These are phyloP conservation scores for Paramecium octaurelia DNA, from an alignment of 73 alveolate species.

Conservation along the genomic window DNA sequence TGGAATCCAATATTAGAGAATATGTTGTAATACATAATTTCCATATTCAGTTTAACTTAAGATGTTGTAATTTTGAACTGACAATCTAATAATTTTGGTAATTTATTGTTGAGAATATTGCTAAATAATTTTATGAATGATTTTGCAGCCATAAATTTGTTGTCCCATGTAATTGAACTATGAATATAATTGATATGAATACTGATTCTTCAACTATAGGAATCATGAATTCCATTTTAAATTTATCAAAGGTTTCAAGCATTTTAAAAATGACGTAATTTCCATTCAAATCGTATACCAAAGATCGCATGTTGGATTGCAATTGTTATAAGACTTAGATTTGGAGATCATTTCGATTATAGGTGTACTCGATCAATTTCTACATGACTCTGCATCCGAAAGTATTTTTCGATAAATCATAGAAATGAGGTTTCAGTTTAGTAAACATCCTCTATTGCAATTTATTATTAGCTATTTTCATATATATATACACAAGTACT, in stretches of 20 bases:
- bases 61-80: neutral
- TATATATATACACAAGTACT: neutral
- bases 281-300: neutral
- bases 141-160: slow-evolving; percentile 20
- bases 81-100: neutral
- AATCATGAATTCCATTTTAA: neutral
- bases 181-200: neutral
- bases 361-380: neutral
- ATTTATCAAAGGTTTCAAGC: neutral
- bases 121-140: neutral
- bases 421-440: neutral
- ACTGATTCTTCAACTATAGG: neutral
- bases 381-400: slow-evolving; percentile 36
- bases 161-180: neutral
- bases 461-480: neutral
- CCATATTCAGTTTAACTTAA: slow-evolving; percentile 30
- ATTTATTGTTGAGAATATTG: neutral
- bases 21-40: neutral
- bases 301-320: neutral
- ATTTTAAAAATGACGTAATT: neutral
- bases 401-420: slow-evolving; percentile 1
- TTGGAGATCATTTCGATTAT: neutral
- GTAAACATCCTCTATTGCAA: neutral
- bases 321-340: neutral
- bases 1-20: neutral